Base-by-base conservation (phyloP, 306 rosid genomes). In the Castanospermum australe region DNA sequence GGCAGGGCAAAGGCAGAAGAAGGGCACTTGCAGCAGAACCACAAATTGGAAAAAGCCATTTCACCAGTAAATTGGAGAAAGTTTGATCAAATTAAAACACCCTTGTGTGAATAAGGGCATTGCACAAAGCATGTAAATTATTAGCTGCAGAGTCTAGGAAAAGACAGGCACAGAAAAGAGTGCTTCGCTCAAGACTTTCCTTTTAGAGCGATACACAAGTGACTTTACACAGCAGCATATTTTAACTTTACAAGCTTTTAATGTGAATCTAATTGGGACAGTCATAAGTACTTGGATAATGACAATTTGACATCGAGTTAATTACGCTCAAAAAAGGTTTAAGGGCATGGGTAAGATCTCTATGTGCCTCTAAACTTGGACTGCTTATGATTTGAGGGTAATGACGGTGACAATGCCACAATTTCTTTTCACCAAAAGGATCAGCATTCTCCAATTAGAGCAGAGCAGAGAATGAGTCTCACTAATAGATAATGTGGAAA, bases 391-490 rank as follows among this genome's bases (percentile, higher is more conserved):
- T 63, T 48, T 66, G 36, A 8, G 74, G 81, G 20, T 54, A 52
- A 60, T 1, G 78, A 84, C 6, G 76, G 62, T 30, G 88, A 80
- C 80, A 67, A 56, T 17, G 45, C 38, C 56, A 69, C 67, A 45
- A 75, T 21, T 20, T 17, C 15, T 44, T 48, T 41, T 76, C 63
- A 32, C 36, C 17, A 80, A 69, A 54, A 2, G 52, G 64, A 32
- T 56, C n/a, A 76, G 67, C 13, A 42, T 55, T 60, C 87, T 84
- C 36, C 56, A 70, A 76, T 84, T 76, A 63, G 79, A 54, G 71
- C 70, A 51, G 20, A 32, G 12, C 51, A 75, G 15, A 62, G 56
- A 75, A 67, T 67, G 45, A n/a, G 64, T 42, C 17, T 22, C 22
- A 48, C 42, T 5, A 42, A 44, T 21, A 68, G 76, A 84, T 50